phyloP scores from a whole-genome alignment of 164 flowering plant species.

The Annona squamosa region DNA sequence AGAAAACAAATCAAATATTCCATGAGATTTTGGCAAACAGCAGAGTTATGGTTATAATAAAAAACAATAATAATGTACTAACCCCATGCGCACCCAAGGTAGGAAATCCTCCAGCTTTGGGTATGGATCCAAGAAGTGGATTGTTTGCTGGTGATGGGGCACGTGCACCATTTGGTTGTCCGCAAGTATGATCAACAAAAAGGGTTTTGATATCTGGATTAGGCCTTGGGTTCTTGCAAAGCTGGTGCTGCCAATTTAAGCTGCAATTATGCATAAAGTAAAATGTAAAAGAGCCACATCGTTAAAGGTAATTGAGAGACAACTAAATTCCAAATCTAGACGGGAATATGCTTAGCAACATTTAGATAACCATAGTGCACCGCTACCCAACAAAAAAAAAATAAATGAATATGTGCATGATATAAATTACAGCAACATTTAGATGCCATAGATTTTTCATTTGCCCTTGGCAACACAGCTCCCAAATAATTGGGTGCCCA shows the following conservation, averaged over 20 bases:
- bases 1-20: conserved; percentile 5
- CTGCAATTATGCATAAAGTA: conserved; percentile 24
- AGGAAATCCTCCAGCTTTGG: conserved; percentile 77
- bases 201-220: conserved; percentile 93
- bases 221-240: conserved; percentile 81
- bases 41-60: neutral
- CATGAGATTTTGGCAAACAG: conserved; percentile 1
- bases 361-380: neutral
- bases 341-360: neutral
- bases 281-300: neutral
- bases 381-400: neutral
- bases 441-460: neutral
- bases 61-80: conserved; percentile 8
- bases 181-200: conserved; percentile 87
- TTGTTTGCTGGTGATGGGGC: conserved; percentile 79
- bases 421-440: neutral
- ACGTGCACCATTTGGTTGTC: conserved; percentile 80
- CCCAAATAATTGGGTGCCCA: neutral
- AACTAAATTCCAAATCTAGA: neutral
- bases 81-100: conserved; percentile 81
- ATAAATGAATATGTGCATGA: neutral
- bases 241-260: conserved; percentile 92
- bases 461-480: no score
- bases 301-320: neutral
- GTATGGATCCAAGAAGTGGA: conserved; percentile 63